Percentiles rank a stretch among this genome's conserved stretches.
Conservation (phyloP, 2,329 filamentous ascomycete species). For the Didymella sp. region DNA sequence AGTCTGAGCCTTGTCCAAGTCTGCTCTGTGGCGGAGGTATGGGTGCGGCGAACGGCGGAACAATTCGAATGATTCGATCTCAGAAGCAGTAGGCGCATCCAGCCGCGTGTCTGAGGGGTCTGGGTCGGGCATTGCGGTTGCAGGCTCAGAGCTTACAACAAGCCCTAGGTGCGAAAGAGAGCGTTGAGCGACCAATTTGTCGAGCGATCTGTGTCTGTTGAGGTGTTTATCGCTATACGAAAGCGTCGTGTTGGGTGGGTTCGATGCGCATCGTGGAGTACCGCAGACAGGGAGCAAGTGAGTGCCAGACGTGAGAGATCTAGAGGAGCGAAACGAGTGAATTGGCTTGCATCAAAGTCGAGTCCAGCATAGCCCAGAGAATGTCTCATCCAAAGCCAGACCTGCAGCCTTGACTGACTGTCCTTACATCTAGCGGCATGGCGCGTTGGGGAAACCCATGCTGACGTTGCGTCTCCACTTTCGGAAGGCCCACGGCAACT, state of each 20-base stretch:
- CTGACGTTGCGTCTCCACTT: slow-evolving; percentile 43
- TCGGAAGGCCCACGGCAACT: slow-evolving; percentile 24
- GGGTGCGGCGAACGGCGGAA: slow-evolving; percentile 50
- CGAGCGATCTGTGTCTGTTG: not conserved
- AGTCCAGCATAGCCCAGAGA: slow-evolving; percentile 25
- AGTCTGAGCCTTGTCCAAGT: slow-evolving; percentile 30
- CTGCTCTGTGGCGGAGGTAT: slow-evolving; percentile 44
- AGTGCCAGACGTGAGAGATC: slow-evolving; percentile 14
- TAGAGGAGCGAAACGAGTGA: slow-evolving; percentile 5
- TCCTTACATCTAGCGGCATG: slow-evolving; percentile 39
- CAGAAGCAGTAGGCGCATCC: slow-evolving; percentile 29
- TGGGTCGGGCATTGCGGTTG: slow-evolving; percentile 24
- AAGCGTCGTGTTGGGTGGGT: slow-evolving; percentile 17
- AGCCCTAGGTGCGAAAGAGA: not conserved
- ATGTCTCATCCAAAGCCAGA: slow-evolving; percentile 23
- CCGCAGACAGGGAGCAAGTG: slow-evolving; percentile 10
- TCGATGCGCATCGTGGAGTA: slow-evolving; percentile 22
- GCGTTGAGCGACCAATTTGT: not conserved
- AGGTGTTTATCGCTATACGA: slow-evolving; percentile 16
- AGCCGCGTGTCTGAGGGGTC: slow-evolving; percentile 27
- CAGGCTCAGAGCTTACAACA: slow-evolving; percentile 13
- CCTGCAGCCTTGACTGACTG: slow-evolving; percentile 24
- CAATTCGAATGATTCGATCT: slow-evolving; percentile 43
- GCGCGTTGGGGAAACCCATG: slow-evolving; percentile 27
- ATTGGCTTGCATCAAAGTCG: slow-evolving; percentile 11